Conservation (phyloP, 192 early-diverging fungal species). For the Mortierella alpina region DNA sequence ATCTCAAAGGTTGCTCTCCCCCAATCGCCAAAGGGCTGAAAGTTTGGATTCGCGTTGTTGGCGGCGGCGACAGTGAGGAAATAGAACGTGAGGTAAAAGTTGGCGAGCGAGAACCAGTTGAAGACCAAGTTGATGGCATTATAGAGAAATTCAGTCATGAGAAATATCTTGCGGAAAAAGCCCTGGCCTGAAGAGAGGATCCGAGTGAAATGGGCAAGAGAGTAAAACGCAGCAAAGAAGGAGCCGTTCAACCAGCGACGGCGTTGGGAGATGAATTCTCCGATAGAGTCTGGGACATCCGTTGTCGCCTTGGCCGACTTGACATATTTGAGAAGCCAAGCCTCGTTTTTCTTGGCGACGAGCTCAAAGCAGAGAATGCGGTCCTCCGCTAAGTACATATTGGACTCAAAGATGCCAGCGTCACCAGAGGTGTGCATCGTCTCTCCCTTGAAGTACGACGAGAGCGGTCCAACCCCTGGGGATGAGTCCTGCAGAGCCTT, state of each 20-base stretch:
- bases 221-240: constrained; percentile 92
- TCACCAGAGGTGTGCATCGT: constrained; percentile 80
- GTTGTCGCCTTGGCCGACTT: constrained; percentile 89
- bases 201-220: constrained; percentile 77
- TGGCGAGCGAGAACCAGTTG: constrained; percentile 90
- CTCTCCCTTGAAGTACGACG: constrained; percentile 94
- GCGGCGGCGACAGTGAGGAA: constrained; percentile 68
- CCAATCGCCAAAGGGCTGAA: constrained; percentile 66
- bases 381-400: constrained; percentile 93
- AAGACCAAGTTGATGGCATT: constrained; percentile 85
- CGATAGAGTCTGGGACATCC: constrained; percentile 87
- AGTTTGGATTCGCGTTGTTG: constrained; percentile 46
- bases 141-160: constrained; percentile 83
- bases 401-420: constrained; percentile 82
- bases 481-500: constrained; percentile 79
- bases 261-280: constrained; percentile 92
- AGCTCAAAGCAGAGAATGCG: constrained; percentile 96
- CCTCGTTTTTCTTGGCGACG: constrained; percentile 82
- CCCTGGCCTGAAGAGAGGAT: constrained; percentile 81
- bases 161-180: constrained; percentile 75
- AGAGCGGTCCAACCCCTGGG: constrained; percentile 69
- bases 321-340: constrained; percentile 88
- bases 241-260: constrained; percentile 95
- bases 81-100: constrained; percentile 87
- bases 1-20: constrained; percentile 72